These are phyloP conservation scores for Bipolaris sorokiniana DNA, from an alignment of 2,329 filamentous ascomycete species.

Conservation along the genomic window DNA sequence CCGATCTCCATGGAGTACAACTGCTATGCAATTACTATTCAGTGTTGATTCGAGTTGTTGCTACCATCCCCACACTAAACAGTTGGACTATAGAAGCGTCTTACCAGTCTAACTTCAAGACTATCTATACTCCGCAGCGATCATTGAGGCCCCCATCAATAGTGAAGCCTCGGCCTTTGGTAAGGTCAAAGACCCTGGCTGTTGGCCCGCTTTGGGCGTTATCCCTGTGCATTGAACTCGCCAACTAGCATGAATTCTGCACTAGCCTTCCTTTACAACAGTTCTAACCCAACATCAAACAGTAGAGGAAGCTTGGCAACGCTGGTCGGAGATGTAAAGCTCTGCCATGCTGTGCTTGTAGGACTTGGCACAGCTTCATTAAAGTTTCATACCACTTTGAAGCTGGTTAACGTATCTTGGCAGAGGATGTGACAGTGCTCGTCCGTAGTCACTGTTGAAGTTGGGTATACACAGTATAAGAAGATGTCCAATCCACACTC, in stretches of 20 bases:
- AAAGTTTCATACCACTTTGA: conserved; percentile 48
- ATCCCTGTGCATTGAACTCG: conserved; percentile 16
- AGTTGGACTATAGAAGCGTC: background rate
- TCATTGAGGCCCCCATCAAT: conserved; percentile 9
- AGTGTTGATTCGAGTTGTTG: too few species aligned
- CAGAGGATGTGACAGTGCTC: conserved; percentile 23
- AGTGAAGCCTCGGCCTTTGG: conserved; percentile 8
- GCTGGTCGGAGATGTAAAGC: conserved; percentile 13
- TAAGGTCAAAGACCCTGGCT: conserved; percentile 25
- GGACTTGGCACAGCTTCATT: conserved; percentile 47
- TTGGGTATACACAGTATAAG: conserved; percentile 35
- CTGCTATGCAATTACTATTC: background rate
- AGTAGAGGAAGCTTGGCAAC: conserved; percentile 37
- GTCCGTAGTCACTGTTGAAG: conserved; percentile 13
- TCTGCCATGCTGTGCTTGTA: conserved; percentile 36
- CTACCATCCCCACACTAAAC: too few species aligned
- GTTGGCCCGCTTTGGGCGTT: conserved; percentile 22
- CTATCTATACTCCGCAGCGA: conserved; percentile 1
- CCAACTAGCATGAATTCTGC: conserved; percentile 20
- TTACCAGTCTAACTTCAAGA: background rate
- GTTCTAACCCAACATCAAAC: conserved; percentile 45
- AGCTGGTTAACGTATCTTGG: conserved; percentile 44
- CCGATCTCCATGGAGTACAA: background rate
- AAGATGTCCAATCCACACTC: conserved; percentile 27
- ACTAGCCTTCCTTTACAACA: conserved; percentile 39